Base-by-base conservation (phyloP, 192 early-diverging fungal species). In the Coemansia sp. region DNA sequence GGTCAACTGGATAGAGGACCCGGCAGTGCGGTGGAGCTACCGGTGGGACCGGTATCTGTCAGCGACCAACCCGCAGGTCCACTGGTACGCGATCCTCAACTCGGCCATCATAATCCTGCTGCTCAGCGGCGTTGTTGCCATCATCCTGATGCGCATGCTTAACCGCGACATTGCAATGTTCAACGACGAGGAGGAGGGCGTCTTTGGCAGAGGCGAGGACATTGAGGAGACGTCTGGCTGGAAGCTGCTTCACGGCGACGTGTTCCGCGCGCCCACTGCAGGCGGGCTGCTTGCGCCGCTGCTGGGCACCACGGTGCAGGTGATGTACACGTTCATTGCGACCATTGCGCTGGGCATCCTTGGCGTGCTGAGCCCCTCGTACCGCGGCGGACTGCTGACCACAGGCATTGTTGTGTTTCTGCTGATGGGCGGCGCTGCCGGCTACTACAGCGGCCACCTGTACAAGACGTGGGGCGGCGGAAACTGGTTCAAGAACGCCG, bases 181-280 rank as follows among this genome's bases (percentile, higher is more conserved):
- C 55, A 85, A 82, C 42, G 77, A 80, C 8, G 75, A 79, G 40
- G 82, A 85, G 17, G 54, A 68, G 22, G 25, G 25, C 25, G 25
- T 25, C 25, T 54, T 54, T 22, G 7, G 25, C 25, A 25, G 25
- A 25, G 68, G 83, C 66, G 90, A 89, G 10, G 90, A 89, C 7
- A 85, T 88, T 37, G 90, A 91, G 48, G 90, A 93, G 22, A 85
- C 84, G 11, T 83, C 79, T 10, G 90, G 91, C 5, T 93, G 91
- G 91, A 90, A 90, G 64, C 77, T 93, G 43, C 76, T 93, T 40
- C 89, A 91, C 41, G 88, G 88, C 14, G 91, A 93, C 73, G 90
- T 93, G 4, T 93, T 93, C 68, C 77, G 91, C 19, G 75, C 89
- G 7, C 91, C 91, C 0, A 71, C 68, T 22, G 85, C 84, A 45